Evolutionary conservation across 2,329 filamentous ascomycete genomes (phyloP), one percentile per base, ranked within the genome.

Genomic region (Penicillium vulpinum): DNA sequence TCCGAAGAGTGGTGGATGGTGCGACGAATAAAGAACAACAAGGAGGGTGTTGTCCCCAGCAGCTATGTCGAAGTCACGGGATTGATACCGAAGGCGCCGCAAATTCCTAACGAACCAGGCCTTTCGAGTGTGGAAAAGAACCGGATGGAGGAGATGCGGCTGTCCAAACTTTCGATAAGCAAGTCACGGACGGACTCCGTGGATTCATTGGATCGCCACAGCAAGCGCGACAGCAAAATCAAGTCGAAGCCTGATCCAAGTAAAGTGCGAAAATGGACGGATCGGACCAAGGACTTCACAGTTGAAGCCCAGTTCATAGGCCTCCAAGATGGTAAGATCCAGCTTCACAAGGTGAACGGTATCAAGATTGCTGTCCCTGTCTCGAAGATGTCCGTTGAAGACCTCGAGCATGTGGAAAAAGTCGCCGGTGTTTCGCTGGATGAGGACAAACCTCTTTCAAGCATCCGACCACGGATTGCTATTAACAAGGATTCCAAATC

Each of bases 1-100:
- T 97, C 92, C 61, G 92, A 97, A 57, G 94, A 99, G 72, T 99
- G 94, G 94, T 97, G 94, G 93, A 92, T 94, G 80, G 91, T 99
- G 35, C 86, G 90, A 58, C 86, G 92, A 35, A 70, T 97, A 61
- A 95, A 92, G 78, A 97, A 92, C 71, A 91, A 91, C 65, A 94
- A 92, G 71, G 91, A 97, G 77, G 94, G 94, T 38, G 94, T 99
- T 26, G 92, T 99, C 9, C 94, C 94, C 15, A 94, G 92, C 79
- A 96, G 91, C 75, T 99, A 97, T 70, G 88, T 99, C 66, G 93
- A 99, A 73, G 80, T 96, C 51, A 92, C 86, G 22, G 91, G 91
- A 54, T 83, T 84, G 13, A 74, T 88, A 24, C 73, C 83, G 9
- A 76, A 82, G 5, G 77, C 82, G 35, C 74, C 51, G 3, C 43